Evolutionary conservation across 1,139 yeast species (phyloP).

Genomic region (Blastobotrys raffinosifermentans): DNA sequence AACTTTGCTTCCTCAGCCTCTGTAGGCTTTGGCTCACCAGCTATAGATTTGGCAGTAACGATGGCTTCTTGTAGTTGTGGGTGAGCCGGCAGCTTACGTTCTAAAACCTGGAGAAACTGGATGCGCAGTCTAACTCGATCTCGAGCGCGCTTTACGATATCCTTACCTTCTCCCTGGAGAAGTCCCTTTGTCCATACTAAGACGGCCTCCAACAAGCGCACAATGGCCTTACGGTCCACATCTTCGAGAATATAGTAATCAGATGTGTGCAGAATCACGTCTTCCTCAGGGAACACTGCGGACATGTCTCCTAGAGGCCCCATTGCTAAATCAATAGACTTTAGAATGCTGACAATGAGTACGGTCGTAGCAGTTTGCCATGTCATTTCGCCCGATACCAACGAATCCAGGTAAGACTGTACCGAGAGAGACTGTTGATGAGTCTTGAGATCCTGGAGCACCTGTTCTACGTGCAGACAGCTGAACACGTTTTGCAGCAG

Average conservation of each 20-base stretch:
- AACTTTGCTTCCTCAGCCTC: constrained; percentile 6
- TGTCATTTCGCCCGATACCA: constrained; percentile 7
- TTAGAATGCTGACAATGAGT: constrained; percentile 25
- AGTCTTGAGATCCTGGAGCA: constrained; percentile 18
- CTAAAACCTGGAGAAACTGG: constrained; percentile 18
- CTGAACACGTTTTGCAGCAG: constrained; percentile 33
- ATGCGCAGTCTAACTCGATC: constrained; percentile 19
- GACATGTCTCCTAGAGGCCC: constrained; percentile 16
- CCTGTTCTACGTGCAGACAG: constrained; percentile 33
- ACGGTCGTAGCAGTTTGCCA: constrained; percentile 25
- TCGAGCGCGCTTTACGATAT: constrained; percentile 10
- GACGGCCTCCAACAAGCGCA: constrained; percentile 22
- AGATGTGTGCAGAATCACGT: constrained; percentile 22
- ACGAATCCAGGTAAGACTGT: not conserved
- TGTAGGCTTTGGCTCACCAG: not conserved
- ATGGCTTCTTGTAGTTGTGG: constrained; percentile 17
- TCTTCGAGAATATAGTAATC: constrained; percentile 23
- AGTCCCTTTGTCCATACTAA: constrained; percentile 14
- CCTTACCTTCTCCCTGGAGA: constrained; percentile 1
- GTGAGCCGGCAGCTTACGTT: constrained; percentile 19
- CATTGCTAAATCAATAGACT: constrained; percentile 21
- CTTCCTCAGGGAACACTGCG: constrained; percentile 30
- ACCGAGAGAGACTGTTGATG: not conserved
- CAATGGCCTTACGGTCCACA: constrained; percentile 17
- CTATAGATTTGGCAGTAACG: constrained; percentile 7